Conservation (phyloP, 148 eudicot species). For the Euryodendron excelsum region DNA sequence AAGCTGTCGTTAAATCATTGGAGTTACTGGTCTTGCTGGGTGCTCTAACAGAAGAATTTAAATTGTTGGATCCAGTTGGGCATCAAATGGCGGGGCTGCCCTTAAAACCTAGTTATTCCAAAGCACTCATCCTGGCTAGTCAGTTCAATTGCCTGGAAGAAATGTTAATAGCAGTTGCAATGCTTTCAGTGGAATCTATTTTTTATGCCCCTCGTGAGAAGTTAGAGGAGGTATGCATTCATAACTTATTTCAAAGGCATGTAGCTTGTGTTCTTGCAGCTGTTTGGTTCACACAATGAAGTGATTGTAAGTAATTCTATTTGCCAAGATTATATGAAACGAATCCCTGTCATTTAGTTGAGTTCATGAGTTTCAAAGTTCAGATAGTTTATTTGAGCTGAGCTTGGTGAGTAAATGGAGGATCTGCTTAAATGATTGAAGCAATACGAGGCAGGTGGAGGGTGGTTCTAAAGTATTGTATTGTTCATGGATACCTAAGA, state of each 20-base stretch:
- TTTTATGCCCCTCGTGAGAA: slow-evolving; percentile 86
- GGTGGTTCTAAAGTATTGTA: not conserved
- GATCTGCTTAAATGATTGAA: not conserved
- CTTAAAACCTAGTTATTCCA: slow-evolving; percentile 75
- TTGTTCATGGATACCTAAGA: not conserved
- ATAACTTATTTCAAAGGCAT: not conserved
- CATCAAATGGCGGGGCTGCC: slow-evolving; percentile 91
- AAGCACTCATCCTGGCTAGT: slow-evolving; percentile 77
- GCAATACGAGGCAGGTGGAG: not conserved
- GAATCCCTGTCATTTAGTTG: no score
- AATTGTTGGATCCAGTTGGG: slow-evolving; percentile 84
- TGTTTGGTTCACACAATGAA: not conserved
- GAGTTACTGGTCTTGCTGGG: slow-evolving; percentile 77
- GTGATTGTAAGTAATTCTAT: not conserved
- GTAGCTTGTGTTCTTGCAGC: not conserved
- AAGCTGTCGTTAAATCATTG: slow-evolving; percentile 69
- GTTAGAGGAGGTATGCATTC: slow-evolving; percentile 71
- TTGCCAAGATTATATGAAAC: no score
- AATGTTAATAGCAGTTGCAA: slow-evolving; percentile 85
- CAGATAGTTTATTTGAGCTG: no score
- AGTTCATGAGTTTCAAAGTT: no score
- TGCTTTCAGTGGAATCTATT: slow-evolving; percentile 95
- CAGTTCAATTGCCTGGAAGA: slow-evolving; percentile 88
- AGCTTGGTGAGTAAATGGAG: not conserved
- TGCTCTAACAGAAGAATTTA: slow-evolving; percentile 77